Conservation (phyloP, 2,329 filamentous ascomycete genomes). For the Pseudogymnoascus sp. region DNA sequence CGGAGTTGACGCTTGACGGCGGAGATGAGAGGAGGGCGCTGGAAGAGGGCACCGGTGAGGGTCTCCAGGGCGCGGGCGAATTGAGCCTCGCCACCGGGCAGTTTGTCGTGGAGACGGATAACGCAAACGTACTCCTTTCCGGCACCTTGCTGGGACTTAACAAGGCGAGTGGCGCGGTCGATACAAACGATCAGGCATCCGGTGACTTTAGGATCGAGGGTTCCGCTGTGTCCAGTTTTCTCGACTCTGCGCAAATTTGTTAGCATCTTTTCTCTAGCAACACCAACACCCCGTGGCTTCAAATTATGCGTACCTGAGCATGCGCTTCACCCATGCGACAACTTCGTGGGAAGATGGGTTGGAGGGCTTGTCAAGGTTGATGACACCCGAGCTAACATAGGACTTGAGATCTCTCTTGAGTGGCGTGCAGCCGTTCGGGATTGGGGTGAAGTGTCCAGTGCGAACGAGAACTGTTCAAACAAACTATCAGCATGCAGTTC, state of each 20-base stretch:
- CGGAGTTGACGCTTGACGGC: slow-evolving; percentile 98
- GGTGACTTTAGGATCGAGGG: slow-evolving; percentile 95
- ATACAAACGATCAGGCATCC: slow-evolving; percentile 92
- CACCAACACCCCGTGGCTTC: not conserved
- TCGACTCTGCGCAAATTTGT: slow-evolving; percentile 56
- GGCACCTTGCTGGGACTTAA: slow-evolving; percentile 97
- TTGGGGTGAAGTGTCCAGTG: slow-evolving; percentile 94
- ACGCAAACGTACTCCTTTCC: slow-evolving; percentile 99
- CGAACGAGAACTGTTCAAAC: slow-evolving; percentile 67
- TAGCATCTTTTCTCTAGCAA: slow-evolving; percentile 15
- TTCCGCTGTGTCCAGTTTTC: slow-evolving; percentile 97
- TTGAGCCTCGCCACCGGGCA: slow-evolving; percentile 87
- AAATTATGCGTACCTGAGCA: slow-evolving; percentile 60
- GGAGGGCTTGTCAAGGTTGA: slow-evolving; percentile 95
- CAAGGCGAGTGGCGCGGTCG: slow-evolving; percentile 91
- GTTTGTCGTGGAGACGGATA: slow-evolving; percentile 88
- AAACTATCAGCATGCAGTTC: slow-evolving; percentile 15
- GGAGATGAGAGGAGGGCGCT: slow-evolving; percentile 92
- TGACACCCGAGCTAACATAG: slow-evolving; percentile 94
- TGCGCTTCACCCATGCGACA: slow-evolving; percentile 98
- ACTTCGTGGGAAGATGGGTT: slow-evolving; percentile 99
- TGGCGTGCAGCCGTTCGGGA: slow-evolving; percentile 85
- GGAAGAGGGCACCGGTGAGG: slow-evolving; percentile 92
- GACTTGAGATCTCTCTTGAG: slow-evolving; percentile 92
- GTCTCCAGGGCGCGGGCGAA: slow-evolving; percentile 92